phyloP scores from a whole-genome alignment of 1,139 yeast species.

The Geotrichum bryndzae region DNA sequence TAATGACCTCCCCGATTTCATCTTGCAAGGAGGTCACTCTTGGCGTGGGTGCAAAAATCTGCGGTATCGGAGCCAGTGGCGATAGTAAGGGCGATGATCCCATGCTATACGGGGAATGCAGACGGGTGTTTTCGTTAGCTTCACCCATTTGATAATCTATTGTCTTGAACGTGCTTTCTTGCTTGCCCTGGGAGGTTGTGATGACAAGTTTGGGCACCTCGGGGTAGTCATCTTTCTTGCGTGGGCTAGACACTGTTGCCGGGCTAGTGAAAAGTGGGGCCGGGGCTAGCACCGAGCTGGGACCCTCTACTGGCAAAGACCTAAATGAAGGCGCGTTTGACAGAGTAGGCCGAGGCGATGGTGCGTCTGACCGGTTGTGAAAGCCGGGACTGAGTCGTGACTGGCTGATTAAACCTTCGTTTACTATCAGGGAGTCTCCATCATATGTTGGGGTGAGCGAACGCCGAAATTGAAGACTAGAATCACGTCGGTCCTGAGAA shows the following conservation, averaged over 20 bases:
- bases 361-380: neutral
- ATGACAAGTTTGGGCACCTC: slow-evolving; percentile 18
- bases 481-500: neutral
- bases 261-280: neutral
- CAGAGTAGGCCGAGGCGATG: neutral
- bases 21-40: neutral
- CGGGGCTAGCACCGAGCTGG: neutral
- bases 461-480: neutral
- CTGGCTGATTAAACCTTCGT: neutral
- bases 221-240: too few species aligned
- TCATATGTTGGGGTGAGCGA: neutral
- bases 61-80: neutral
- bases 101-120: neutral
- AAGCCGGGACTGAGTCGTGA: neutral
- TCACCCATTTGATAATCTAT: neutral
- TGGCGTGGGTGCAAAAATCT: neutral
- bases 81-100: neutral
- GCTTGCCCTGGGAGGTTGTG: slow-evolving; percentile 10
- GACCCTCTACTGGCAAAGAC: neutral
- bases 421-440: neutral
- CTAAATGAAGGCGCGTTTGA: neutral
- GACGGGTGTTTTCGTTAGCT: neutral
- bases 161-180: neutral
- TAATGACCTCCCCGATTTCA: neutral
- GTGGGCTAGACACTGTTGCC: neutral